Percentiles rank a stretch among this genome's conserved stretches.
These are phyloP conservation scores for Graphium sp. DNA, from an alignment of 2,329 filamentous ascomycete species.

Conservation along the genomic window DNA sequence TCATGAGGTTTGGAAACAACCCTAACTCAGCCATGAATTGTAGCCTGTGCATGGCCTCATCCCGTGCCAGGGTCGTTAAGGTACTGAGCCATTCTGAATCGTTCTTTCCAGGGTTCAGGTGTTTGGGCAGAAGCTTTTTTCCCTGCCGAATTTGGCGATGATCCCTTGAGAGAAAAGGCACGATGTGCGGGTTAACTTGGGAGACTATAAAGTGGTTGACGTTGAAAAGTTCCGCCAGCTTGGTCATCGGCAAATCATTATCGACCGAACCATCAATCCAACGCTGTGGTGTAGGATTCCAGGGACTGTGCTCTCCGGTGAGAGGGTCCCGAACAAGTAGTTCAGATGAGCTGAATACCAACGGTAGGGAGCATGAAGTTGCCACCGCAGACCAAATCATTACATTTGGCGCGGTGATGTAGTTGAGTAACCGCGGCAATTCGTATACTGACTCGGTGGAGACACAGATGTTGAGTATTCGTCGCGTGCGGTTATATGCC, in stretches of 20 bases:
- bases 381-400: conserved; percentile 93
- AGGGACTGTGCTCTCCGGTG: conserved; percentile 61
- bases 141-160: too few relatives aligned
- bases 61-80: conserved; percentile 57
- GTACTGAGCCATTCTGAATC: conserved; percentile 45
- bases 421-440: conserved; percentile 74
- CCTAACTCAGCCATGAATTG: conserved; percentile 68
- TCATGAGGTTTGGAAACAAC: conserved; percentile 61
- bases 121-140: conserved; percentile 27
- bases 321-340: conserved; percentile 72
- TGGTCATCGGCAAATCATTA: conserved; percentile 81
- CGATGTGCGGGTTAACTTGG: conserved; percentile 88
- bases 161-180: conserved; percentile 68
- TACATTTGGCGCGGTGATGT: conserved; percentile 84
- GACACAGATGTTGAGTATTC: conserved; percentile 87
- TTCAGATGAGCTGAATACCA: conserved; percentile 66
- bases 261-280: conserved; percentile 95
- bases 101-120: conserved; percentile 13
- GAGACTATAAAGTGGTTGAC: conserved; percentile 97
- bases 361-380: conserved; percentile 85
- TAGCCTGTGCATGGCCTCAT: conserved; percentile 66
- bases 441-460: conserved; percentile 80
- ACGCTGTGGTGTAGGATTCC: conserved; percentile 70
- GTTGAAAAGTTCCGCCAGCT: conserved; percentile 88
- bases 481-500: conserved; percentile 82